Conservation (phyloP, 2,329 filamentous ascomycete genomes). For the Fusarium austroafricanum region DNA sequence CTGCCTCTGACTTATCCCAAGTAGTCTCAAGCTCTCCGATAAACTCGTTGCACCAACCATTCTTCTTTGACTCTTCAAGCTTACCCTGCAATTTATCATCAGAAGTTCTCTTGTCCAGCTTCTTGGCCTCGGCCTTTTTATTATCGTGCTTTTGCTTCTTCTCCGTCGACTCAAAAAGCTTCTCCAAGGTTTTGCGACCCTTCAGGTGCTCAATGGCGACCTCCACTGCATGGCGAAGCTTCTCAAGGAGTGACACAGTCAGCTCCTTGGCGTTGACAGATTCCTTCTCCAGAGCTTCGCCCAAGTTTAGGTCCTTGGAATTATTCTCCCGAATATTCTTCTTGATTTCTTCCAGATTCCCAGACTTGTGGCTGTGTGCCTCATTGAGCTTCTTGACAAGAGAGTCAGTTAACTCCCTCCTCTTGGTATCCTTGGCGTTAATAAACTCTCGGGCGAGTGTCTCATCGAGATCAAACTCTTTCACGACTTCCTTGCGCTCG, state of each 20-base stretch:
- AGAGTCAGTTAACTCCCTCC: not conserved
- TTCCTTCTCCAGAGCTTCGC: not conserved
- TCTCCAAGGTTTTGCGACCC: not conserved
- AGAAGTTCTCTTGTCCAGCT: not conserved
- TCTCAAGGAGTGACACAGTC: not conserved
- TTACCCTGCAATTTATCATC: conserved; percentile 8
- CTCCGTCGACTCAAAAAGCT: not conserved
- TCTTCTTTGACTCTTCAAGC: conserved; percentile 4
- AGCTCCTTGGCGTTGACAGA: conserved; percentile 1
- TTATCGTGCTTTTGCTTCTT: not conserved
- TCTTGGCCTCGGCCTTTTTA: not conserved
- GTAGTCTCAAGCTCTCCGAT: not conserved
- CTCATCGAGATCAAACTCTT: not conserved
- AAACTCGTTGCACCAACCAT: conserved; percentile 29
- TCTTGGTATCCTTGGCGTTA: not conserved
- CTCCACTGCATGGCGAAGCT: not conserved
- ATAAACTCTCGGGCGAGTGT: conserved; percentile 4
- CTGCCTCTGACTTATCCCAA: not conserved
- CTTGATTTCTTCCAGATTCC: not conserved
- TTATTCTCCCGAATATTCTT: not conserved
- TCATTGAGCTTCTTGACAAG: conserved; percentile 15
- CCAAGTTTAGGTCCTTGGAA: not conserved
- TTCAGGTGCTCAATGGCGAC: not conserved
- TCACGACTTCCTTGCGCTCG: not conserved
- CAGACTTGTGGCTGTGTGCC: not conserved